Evolutionary conservation across 306 rosid genomes (phyloP), one percentile per base, ranked within the genome.

Genomic region (Sicyos baderoa): DNA sequence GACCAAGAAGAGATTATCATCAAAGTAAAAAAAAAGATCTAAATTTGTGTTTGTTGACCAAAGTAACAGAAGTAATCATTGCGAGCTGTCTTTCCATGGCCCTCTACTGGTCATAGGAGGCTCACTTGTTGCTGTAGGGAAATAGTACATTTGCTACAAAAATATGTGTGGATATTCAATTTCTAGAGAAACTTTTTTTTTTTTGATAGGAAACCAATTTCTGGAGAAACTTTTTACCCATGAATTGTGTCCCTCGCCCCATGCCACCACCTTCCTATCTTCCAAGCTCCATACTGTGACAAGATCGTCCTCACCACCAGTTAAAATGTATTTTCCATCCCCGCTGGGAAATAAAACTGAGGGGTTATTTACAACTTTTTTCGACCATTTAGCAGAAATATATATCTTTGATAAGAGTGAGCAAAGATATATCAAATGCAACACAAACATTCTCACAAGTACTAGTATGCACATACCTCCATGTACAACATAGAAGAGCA

Each of bases 281-380:
- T 90, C 97, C 94, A 90, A 85, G 84, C 99, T 88, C 99, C 99
- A 93, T 78, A 93, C 91, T 78, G 91, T 96, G 80, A 93, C 97
- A 57, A 93, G 78, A 88, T 93, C 99, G 57, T 93, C 99, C 86
- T 93, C 99, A 49, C 99, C 99, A 63, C 99, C 99, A 11, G 99
- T 82, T 84, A 93, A 84, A 78, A 93, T 76, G 76, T 89, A 93
- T 75, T 93, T 93, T 77, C 98, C 95, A 80, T 93, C 99, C 85
- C 75, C 76, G 72, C 99, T 93, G 89, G 77, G 70, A 57, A 74
- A 60, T 48, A 66, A 47, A 32, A 60, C 44, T 18, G 15, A 59
- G 25, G 40, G 49, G 62, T 54, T 70, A 76, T 55, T 72, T 16
- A 62, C 22, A 54, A 27, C 58, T 68, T 54, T 71, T 32, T 48